Evolutionary conservation across 306 rosid species (phyloP).

Genomic region (Trifolium dubium): DNA sequence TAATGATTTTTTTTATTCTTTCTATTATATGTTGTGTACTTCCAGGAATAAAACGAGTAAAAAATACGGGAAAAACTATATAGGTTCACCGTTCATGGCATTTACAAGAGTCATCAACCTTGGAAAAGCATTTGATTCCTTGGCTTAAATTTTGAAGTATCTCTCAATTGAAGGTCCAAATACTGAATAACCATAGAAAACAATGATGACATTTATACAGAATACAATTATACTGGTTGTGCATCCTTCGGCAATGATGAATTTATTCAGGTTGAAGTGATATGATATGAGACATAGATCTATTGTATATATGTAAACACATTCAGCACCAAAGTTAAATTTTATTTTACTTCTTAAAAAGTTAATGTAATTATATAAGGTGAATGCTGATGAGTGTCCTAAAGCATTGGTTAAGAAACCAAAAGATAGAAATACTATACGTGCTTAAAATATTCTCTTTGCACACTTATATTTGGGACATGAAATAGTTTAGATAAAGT

Average conservation of each 20-base stretch:
- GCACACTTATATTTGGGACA: too few species aligned
- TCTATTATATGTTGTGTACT: constrained; percentile 22
- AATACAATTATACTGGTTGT: neutral
- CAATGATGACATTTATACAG: neutral
- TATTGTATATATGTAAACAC: constrained; percentile 9
- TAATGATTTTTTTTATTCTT: constrained; percentile 21
- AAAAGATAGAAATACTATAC: too few species aligned
- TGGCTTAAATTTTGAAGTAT: constrained; percentile 19
- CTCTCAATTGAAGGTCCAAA: constrained; percentile 28
- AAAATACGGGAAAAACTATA: neutral
- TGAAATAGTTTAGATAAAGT: too few species aligned
- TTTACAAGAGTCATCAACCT: constrained; percentile 36
- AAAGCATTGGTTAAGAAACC: too few species aligned
- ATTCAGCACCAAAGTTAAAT: neutral
- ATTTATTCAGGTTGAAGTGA: constrained; percentile 28
- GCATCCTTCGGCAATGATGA: constrained; percentile 18
- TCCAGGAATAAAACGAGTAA: constrained; percentile 42
- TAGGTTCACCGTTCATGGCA: constrained; percentile 15
- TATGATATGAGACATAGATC: constrained; percentile 1
- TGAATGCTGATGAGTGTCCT: too few species aligned
- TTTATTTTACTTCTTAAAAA: constrained; percentile 19
- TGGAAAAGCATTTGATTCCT: constrained; percentile 16
- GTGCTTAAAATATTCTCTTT: too few species aligned
- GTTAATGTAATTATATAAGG: neutral
- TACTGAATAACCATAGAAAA: constrained; percentile 25